Percentiles rank a stretch among this genome's conserved stretches.
phyloP scores from a whole-genome alignment of 441 rosid genomes.

The Euphorbia schlechtendalii region DNA sequence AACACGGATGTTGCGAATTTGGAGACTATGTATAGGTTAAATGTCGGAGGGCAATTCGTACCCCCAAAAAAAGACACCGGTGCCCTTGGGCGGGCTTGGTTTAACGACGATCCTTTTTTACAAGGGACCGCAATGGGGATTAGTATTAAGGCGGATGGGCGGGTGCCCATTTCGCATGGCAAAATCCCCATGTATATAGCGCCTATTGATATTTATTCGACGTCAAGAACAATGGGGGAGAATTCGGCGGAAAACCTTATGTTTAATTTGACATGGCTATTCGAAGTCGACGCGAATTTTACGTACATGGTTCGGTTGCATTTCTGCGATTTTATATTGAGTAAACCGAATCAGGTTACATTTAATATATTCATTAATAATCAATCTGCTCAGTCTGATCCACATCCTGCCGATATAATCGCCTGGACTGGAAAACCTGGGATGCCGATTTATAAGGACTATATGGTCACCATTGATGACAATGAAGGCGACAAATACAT shows the following conservation, averaged over 20 bases:
- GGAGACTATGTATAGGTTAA: constrained; percentile 51
- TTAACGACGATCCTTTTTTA: constrained; percentile 43
- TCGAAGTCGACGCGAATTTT: constrained; percentile 52
- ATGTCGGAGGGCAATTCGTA: constrained; percentile 53
- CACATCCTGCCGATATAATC: constrained; percentile 41
- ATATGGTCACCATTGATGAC: constrained; percentile 32
- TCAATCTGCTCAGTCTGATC: constrained; percentile 36
- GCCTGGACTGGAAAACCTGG: constrained; percentile 37
- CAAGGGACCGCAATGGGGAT: constrained; percentile 39
- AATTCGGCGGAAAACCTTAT: constrained; percentile 26
- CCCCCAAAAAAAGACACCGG: constrained; percentile 43
- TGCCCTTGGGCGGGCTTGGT: constrained; percentile 54
- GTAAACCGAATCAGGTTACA: constrained; percentile 39
- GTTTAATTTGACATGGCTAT: constrained; percentile 57
- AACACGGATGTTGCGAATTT: constrained; percentile 23
- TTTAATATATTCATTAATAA: constrained; percentile 52
- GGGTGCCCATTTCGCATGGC: constrained; percentile 25
- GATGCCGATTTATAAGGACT: constrained; percentile 48
- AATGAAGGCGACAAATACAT: constrained; percentile 29
- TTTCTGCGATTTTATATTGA: constrained; percentile 45
- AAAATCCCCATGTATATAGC: constrained; percentile 34
- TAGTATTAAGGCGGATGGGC: constrained; percentile 9
- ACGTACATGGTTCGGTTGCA: constrained; percentile 52
- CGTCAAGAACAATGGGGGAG: constrained; percentile 51
- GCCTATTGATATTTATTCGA: constrained; percentile 45